Conservation (phyloP, 2,329 filamentous ascomycete species). For the Pyrenochaeta sp. region DNA sequence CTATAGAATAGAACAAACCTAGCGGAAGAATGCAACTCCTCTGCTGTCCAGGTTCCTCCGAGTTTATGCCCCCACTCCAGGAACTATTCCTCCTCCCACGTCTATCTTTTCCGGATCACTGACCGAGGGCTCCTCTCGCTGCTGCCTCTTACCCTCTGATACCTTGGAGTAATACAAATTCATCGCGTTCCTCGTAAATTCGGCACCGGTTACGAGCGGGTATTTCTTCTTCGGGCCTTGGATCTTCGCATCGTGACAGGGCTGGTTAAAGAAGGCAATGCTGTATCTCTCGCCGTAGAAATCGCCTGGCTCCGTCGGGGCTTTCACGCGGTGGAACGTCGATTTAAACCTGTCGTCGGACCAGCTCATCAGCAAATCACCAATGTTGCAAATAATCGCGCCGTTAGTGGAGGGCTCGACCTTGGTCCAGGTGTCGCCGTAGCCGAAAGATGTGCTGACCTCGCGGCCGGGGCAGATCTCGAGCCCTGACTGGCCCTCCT, state of each 20-base stretch:
- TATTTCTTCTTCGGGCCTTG: conserved; percentile 71
- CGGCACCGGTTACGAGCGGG: conserved; percentile 65
- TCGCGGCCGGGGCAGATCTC: conserved; percentile 73
- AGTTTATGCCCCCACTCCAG: not conserved
- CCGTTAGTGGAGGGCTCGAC: conserved; percentile 58
- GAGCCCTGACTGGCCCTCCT: conserved; percentile 66
- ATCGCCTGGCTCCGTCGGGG: conserved; percentile 62
- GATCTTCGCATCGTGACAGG: conserved; percentile 65
- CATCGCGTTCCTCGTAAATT: conserved; percentile 68
- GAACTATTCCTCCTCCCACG: not conserved
- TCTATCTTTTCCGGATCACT: not conserved
- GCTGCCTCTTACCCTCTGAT: conserved; percentile 9
- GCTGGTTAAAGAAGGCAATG: conserved; percentile 73
- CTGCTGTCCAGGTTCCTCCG: not conserved
- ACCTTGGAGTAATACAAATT: conserved; percentile 58
- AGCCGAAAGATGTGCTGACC: conserved; percentile 65
- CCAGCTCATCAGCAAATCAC: conserved; percentile 73
- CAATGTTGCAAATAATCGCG: conserved; percentile 70
- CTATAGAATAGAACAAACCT: not conserved
- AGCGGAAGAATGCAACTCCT: not conserved
- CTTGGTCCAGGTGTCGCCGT: conserved; percentile 69
- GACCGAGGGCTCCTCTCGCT: not conserved
- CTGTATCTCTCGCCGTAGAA: conserved; percentile 70
- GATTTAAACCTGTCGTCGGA: conserved; percentile 73
- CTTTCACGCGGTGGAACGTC: conserved; percentile 71